Evolutionary conservation across 768 basidiomycete species (phyloP), one percentile per base, ranked within the genome.

Genomic region (Suillus hirtellus): DNA sequence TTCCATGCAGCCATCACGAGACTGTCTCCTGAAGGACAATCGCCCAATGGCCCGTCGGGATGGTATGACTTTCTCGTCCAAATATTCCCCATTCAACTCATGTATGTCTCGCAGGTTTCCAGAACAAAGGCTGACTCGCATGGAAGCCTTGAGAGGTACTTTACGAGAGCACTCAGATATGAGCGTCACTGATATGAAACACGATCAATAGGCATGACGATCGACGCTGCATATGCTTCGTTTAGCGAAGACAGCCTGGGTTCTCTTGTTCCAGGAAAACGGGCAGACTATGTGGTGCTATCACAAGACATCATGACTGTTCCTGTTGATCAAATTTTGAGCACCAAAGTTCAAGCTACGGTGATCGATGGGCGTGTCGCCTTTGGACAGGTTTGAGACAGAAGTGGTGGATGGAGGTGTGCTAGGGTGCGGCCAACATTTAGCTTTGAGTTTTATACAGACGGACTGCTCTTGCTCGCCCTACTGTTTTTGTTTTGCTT

Each of bases 1-100:
- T 95, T 96, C 73, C 92, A 93, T 72, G 92, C 95, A n/a, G 93
- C 94, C 1, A 81, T 95, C 31, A 87, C 92, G 2, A 84, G 95
- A 43, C 76, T 92, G 54, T 86, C 88, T 34, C 79, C 83, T 8
- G 79, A 83, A 37, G 94, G 93, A 21, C 73, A 76, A 53, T 95
- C 93, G 38, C 95, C 95, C 9, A 89, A 93, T 67, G 95, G 95
- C 3, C 79, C 86, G 9, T 85, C 77, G 11, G 95, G 95, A 64
- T 97, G 95, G 95, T 91, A 71, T 69, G 81, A 3, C 24, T 19
- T 34, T 7, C 21, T 55, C 38, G 12, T 47, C 17, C 8, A 31
- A 42, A 38, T 2, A 11, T 38, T 27, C 2, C 19, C 42, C 11
- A 42, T n/a, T 52, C 12, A 9, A 35, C 11, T 1, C 27, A 58